Evolutionary conservation across 352 stramenopile species (phyloP).

Genomic region (Pythium diclinum): DNA sequence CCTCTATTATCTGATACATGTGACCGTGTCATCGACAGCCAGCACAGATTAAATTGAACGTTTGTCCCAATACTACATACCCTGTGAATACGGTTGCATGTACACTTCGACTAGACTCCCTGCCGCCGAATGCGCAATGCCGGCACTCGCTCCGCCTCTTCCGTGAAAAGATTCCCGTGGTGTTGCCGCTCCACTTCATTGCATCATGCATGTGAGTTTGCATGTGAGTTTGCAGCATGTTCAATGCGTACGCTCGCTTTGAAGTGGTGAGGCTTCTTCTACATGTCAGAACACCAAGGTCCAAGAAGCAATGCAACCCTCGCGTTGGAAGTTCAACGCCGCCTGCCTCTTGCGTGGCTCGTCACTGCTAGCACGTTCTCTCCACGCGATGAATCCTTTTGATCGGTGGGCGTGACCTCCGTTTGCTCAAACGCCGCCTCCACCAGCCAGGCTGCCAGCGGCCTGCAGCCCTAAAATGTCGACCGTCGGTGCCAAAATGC

Average conservation of each 20-base stretch:
- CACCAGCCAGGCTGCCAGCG: neutral
- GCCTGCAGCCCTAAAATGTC: neutral
- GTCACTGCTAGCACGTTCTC: neutral
- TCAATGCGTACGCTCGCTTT: constrained; percentile 4
- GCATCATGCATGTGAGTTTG: neutral
- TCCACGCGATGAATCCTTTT: neutral
- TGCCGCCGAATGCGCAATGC: neutral
- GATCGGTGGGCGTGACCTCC: neutral
- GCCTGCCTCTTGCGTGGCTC: neutral
- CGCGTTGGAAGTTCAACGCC: neutral
- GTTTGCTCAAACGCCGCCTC: neutral
- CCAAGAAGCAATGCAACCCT: neutral
- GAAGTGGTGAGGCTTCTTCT: neutral
- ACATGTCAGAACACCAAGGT: neutral
- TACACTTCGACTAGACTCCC: neutral
- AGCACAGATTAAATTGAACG: neutral
- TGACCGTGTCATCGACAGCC: neutral
- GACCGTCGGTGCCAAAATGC: neutral
- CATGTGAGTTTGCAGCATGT: neutral
- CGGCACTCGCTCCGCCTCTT: neutral
- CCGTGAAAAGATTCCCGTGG: constrained; percentile 1
- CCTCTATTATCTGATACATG: neutral
- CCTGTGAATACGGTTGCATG: neutral
- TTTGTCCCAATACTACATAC: neutral
- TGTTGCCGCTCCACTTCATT: neutral